Conservation (phyloP, 495 filamentous ascomycete species). For the Penicillium canescens region DNA sequence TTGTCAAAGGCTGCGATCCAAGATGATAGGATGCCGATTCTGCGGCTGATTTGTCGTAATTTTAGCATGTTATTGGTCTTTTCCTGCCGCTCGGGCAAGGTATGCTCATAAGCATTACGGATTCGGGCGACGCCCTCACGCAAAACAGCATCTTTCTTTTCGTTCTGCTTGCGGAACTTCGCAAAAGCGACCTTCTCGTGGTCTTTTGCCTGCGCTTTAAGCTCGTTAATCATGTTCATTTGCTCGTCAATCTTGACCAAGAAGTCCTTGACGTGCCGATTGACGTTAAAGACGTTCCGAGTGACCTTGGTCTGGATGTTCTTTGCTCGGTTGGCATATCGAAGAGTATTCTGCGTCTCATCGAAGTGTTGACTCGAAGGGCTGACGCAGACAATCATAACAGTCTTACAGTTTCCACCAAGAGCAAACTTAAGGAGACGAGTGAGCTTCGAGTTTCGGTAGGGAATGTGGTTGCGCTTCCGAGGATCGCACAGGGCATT, state of each 20-base stretch:
- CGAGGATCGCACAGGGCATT: conserved; percentile 95
- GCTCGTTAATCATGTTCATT: conserved; percentile 87
- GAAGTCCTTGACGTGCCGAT: conserved; percentile 98
- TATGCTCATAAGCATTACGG: conserved; percentile 80
- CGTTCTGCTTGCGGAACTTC: conserved; percentile 85
- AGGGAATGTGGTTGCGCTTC: conserved; percentile 93
- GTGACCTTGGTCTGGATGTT: conserved; percentile 99
- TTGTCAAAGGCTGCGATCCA: conserved; percentile 94
- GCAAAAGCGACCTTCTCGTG: conserved; percentile 81
- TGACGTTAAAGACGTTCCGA: conserved; percentile 98
- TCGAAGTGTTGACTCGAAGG: conserved; percentile 97
- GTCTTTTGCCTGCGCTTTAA: conserved; percentile 89
- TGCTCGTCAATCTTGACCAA: conserved; percentile 97
- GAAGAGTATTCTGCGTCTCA: conserved; percentile 96
- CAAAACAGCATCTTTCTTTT: conserved; percentile 77
- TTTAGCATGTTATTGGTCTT: conserved; percentile 79
- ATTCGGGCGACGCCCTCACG: conserved; percentile 81
- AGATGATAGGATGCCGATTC: conserved; percentile 78
- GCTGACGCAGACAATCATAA: conserved; percentile 99
- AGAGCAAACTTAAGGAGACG: conserved; percentile 95
- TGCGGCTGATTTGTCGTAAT: conserved; percentile 76
- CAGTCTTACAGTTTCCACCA: conserved; percentile 96
- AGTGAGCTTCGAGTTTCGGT: conserved; percentile 96
- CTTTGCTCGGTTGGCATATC: conserved; percentile 97
- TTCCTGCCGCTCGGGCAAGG: conserved; percentile 75